phyloP scores from a whole-genome alignment of 78 protist genomes.

The Trichosphaerium sp. region DNA sequence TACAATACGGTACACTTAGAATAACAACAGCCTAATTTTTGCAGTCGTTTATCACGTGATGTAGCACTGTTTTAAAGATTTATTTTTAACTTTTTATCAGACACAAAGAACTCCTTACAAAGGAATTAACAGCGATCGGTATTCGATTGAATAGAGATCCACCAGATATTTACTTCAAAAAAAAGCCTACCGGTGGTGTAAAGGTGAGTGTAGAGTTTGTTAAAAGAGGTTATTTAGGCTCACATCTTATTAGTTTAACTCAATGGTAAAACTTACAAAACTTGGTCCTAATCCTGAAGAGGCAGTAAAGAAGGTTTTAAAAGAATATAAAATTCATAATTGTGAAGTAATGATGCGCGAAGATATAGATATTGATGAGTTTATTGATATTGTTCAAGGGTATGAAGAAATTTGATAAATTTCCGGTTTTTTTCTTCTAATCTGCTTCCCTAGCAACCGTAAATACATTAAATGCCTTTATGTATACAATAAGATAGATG shows the following conservation, averaged over 20 bases:
- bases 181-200: slow-evolving; percentile 50
- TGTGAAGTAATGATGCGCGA: slow-evolving; percentile 42
- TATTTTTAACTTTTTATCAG: too few relatives aligned
- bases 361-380: slow-evolving; percentile 56
- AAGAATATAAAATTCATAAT: slow-evolving; percentile 41
- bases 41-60: too few relatives aligned
- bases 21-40: too few relatives aligned
- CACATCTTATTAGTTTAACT: too few relatives aligned
- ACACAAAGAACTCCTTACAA: too few relatives aligned
- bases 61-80: too few relatives aligned
- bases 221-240: too few relatives aligned
- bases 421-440: too few relatives aligned
- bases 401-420: too few relatives aligned
- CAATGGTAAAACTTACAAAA: too few relatives aligned
- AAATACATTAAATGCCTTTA: slow-evolving; percentile 61
- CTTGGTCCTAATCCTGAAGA: slow-evolving; percentile 12
- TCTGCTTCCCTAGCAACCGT: slow-evolving; percentile 56
- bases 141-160: slow-evolving; percentile 57
- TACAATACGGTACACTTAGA: not conserved
- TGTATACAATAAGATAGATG: slow-evolving; percentile 55
- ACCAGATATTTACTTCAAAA: slow-evolving; percentile 34
- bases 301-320: not conserved
- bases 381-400: too few relatives aligned
- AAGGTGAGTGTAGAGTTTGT: slow-evolving; percentile 1
- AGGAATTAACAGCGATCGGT: slow-evolving; percentile 52